Percentiles rank a stretch among this genome's conserved stretches.
phyloP scores from a whole-genome alignment of 140 eudicot species.

The Flaveria floridana region DNA sequence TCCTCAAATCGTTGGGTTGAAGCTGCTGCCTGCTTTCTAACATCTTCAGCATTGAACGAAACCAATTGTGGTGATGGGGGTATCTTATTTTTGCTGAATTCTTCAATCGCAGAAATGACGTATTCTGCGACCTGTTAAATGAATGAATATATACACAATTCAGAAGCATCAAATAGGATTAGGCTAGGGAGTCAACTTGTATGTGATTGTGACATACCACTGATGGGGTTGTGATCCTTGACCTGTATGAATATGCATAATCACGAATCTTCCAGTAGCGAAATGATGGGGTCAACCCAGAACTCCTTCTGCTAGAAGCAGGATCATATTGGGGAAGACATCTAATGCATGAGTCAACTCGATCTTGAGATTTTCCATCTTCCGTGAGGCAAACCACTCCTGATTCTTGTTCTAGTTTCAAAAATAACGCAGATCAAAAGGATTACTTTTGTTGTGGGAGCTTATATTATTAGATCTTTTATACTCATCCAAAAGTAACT shows the following conservation, averaged over 20 bases:
- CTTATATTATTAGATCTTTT: slow-evolving; percentile 11
- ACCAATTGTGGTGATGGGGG: slow-evolving; percentile 72
- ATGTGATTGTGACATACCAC: slow-evolving; percentile 41
- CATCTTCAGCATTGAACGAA: slow-evolving; percentile 65
- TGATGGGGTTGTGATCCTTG: slow-evolving; percentile 70
- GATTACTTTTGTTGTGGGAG: not conserved
- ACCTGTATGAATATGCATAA: slow-evolving; percentile 79
- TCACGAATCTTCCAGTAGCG: slow-evolving; percentile 96
- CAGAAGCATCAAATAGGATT: not conserved
- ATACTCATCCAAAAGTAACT: not conserved
- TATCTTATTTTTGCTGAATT: slow-evolving; percentile 47
- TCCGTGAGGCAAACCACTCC: slow-evolving; percentile 62
- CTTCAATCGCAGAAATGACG: slow-evolving; percentile 72
- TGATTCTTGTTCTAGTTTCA: slow-evolving; percentile 60
- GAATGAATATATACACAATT: not conserved
- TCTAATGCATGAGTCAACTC: slow-evolving; percentile 61
- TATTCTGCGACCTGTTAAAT: slow-evolving; percentile 72
- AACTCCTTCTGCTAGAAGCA: slow-evolving; percentile 35
- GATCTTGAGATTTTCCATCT: slow-evolving; percentile 66
- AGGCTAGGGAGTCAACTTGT: not conserved
- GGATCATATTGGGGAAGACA: slow-evolving; percentile 76
- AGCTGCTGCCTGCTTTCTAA: slow-evolving; percentile 93
- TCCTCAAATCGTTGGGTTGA: slow-evolving; percentile 83
- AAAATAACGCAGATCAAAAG: slow-evolving; percentile 1
- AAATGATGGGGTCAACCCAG: slow-evolving; percentile 48